These are phyloP conservation scores for Leccinum subtestaceum DNA, from an alignment of 768 basidiomycete species.

Conservation along the genomic window DNA sequence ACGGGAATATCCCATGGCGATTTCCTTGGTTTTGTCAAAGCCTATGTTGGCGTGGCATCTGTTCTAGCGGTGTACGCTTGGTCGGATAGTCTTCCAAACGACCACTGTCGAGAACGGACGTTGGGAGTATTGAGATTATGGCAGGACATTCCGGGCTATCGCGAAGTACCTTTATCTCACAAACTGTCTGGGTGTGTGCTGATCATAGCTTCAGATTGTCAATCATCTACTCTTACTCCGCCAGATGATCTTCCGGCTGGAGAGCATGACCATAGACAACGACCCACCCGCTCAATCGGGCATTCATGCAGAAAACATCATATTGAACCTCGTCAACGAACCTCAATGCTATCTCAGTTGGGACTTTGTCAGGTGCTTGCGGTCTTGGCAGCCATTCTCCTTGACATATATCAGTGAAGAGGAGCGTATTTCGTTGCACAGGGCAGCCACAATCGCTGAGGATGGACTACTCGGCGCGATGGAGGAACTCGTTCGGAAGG, in stretches of 20 bases:
- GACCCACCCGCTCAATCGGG: slow-evolving; percentile 60
- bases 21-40: slow-evolving; percentile 63
- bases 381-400: slow-evolving; percentile 59
- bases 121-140: slow-evolving; percentile 50
- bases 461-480: slow-evolving; percentile 63
- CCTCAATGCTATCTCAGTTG: slow-evolving; percentile 58
- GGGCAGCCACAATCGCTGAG: slow-evolving; percentile 64
- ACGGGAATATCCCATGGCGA: slow-evolving; percentile 45
- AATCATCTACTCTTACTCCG: slow-evolving; percentile 70
- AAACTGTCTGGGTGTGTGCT: slow-evolving; percentile 16
- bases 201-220: slow-evolving; percentile 46
- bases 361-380: slow-evolving; percentile 57
- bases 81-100: slow-evolving; percentile 73
- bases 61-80: slow-evolving; percentile 74
- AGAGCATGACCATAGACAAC: slow-evolving; percentile 67
- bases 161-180: slow-evolving; percentile 49
- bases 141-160: slow-evolving; percentile 58
- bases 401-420: slow-evolving; percentile 60
- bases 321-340: slow-evolving; percentile 57
- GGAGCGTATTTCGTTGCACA: slow-evolving; percentile 56
- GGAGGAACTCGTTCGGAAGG: slow-evolving; percentile 47
- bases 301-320: slow-evolving; percentile 66
- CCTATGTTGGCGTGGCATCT: slow-evolving; percentile 62
- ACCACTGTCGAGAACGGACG: slow-evolving; percentile 59
- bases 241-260: slow-evolving; percentile 69